Base-by-base conservation (phyloP, 257 asterid genomes). In the Leonotis leonurus region DNA sequence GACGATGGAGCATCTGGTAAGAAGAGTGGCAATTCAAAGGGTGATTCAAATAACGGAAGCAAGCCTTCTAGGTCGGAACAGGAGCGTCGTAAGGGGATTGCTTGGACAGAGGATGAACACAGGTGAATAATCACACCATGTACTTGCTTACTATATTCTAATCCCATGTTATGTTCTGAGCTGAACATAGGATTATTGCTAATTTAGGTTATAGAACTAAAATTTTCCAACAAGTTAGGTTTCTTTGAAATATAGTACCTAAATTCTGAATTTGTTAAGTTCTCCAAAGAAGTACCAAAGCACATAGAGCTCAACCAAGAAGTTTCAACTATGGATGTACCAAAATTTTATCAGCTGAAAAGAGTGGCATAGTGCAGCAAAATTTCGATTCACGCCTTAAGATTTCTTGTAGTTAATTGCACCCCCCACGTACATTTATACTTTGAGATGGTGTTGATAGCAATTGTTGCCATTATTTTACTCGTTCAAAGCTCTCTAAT, bases 41-140 rank as follows among this genome's bases (percentile, higher is more conserved):
- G 70, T 17, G 96, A 85, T 52, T 70, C 85, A 20, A 70, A 70
- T 76, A 75, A 67, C 16, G 95, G 86, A 61, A 82, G 85, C 36
- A 89, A 86, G 75, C 46, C 77, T 69, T 82, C 85, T 5, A 83
- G 55, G 65, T 70, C 86, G 3, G 95, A 92, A 54, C 95, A 85
- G 78, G 96, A 91, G 67, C 93, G 98, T 4, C 90, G 95, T 11
- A 88, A 88, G 63, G 97, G 96, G 64, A 86, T 86, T 62, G 93
- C 95, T 60, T 88, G 98, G 98, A 86, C 97, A 16, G 98, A 91
- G 75, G 98, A 91, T n/a, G 98, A 91, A 62, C 97, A 88, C 77
- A 84, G 93, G 98, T 91, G 53, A 72, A 35, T 53, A n/a, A n/a
- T n/a, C n/a, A n/a, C 18, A 54, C 29, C 30, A 9, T 69, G 10